Conservation (phyloP, 2,329 filamentous ascomycete species). For the Hortaea werneckii region DNA sequence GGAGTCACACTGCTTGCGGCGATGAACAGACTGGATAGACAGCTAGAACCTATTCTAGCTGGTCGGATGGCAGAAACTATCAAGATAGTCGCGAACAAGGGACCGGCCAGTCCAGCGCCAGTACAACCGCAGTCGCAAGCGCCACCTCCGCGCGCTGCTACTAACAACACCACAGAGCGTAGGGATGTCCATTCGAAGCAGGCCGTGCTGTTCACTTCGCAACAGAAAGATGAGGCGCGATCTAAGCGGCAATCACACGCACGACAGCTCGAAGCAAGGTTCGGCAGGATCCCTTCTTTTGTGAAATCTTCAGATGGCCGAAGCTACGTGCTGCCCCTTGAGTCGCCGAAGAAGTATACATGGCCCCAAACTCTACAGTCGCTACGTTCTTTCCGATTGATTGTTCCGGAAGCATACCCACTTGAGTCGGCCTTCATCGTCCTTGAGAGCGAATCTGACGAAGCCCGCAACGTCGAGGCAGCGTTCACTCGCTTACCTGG, state of each 20-base stretch:
- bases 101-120: background rate
- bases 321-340: slow-evolving; percentile 59
- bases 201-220: background rate
- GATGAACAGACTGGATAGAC: slow-evolving; percentile 61
- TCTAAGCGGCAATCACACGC: slow-evolving; percentile 55
- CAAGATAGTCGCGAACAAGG: slow-evolving; percentile 52
- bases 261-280: slow-evolving; percentile 63
- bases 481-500: slow-evolving; percentile 52
- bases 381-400: slow-evolving; percentile 55
- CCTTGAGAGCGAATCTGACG: slow-evolving; percentile 24
- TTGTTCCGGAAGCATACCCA: slow-evolving; percentile 63
- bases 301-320: slow-evolving; percentile 60
- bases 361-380: slow-evolving; percentile 52
- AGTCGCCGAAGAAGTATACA: slow-evolving; percentile 50
- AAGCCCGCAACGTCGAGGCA: slow-evolving; percentile 54
- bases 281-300: slow-evolving; percentile 58
- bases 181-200: too few species aligned
- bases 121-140: slow-evolving; percentile 31
- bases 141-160: background rate
- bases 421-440: slow-evolving; percentile 43
- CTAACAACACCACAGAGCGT: background rate
- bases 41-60: slow-evolving; percentile 59
- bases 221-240: slow-evolving; percentile 54
- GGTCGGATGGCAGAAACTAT: slow-evolving; percentile 62
- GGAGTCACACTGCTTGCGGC: slow-evolving; percentile 53